Percentiles rank a stretch among this genome's conserved stretches.
Conservation (phyloP, 805 yeast species). For the Suhomyces sp. region DNA sequence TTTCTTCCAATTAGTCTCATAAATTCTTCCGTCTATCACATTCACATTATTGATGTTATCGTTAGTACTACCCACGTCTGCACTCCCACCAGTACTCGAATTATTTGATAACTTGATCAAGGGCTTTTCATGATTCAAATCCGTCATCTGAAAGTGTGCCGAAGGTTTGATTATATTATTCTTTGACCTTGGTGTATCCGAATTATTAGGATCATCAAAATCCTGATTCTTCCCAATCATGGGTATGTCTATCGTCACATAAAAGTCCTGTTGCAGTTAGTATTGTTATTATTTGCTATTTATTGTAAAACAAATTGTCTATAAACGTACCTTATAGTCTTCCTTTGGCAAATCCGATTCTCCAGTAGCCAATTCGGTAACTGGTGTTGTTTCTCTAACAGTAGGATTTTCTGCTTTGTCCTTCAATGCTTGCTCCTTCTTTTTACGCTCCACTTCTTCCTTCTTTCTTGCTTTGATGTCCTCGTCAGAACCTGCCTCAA, state of each 20-base stretch:
- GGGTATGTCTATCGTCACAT: constrained; percentile 36
- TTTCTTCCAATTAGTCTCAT: constrained; percentile 73
- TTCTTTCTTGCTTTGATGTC: constrained; percentile 56
- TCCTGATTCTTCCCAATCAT: constrained; percentile 13
- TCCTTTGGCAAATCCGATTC: constrained; percentile 13
- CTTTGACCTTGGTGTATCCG: constrained; percentile 15
- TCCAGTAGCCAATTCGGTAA: constrained; percentile 17
- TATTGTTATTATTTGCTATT: constrained; percentile 11
- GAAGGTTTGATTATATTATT: constrained; percentile 36
- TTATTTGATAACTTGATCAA: constrained; percentile 38
- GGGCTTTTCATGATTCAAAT: constrained; percentile 32
- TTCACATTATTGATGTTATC: constrained; percentile 27
- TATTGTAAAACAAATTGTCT: constrained; percentile 6
- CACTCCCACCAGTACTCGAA: constrained; percentile 5
- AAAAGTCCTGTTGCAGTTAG: constrained; percentile 32
- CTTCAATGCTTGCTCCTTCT: constrained; percentile 42
- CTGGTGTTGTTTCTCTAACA: constrained; percentile 17
- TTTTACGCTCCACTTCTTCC: constrained; percentile 22
- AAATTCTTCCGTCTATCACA: constrained; percentile 48
- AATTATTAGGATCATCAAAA: constrained; percentile 10
- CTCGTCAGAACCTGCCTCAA: constrained; percentile 88
- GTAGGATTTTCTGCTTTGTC: constrained; percentile 51
- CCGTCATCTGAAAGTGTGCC: constrained; percentile 41
- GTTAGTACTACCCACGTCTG: constrained; percentile 14
- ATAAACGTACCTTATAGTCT: constrained; percentile 28